phyloP scores from a whole-genome alignment of 495 filamentous ascomycete genomes.

The Astrocystis sublimbata region DNA sequence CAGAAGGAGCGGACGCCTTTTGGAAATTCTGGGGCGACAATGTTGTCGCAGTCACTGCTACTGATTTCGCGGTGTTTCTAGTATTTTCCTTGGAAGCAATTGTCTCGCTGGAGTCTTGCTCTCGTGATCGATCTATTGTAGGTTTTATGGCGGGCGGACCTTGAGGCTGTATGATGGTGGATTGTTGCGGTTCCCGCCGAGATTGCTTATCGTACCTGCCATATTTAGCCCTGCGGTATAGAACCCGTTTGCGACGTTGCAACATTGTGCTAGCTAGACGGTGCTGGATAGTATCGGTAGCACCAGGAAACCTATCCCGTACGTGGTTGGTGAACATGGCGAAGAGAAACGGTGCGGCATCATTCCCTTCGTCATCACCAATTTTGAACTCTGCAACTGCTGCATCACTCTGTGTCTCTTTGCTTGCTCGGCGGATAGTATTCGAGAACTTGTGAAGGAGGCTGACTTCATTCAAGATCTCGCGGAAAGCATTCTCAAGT shows the following conservation, averaged over 20 bases:
- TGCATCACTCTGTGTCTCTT: neutral
- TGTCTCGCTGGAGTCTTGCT: neutral
- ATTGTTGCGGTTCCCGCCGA: neutral
- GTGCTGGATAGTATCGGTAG: neutral
- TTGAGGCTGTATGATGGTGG: neutral
- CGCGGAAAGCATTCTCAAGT: neutral
- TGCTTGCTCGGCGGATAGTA: neutral
- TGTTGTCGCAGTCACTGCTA: neutral
- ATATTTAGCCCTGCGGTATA: neutral
- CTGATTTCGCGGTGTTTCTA: neutral
- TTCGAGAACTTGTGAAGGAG: neutral
- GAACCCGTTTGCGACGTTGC: neutral
- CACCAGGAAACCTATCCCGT: neutral
- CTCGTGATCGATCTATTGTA: too few relatives aligned
- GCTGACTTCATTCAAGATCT: neutral
- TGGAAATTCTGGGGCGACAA: neutral
- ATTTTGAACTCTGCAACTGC: neutral
- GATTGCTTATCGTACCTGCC: neutral
- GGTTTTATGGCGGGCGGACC: neutral
- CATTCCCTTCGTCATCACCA: neutral
- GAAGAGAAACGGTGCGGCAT: neutral
- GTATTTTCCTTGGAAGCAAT: neutral
- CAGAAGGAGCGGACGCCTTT: neutral
- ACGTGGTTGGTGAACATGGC: neutral
- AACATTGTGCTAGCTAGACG: constrained; percentile 1